phyloP scores from a whole-genome alignment of 2,329 filamentous ascomycete genomes.

The Monosporascus sp. region DNA sequence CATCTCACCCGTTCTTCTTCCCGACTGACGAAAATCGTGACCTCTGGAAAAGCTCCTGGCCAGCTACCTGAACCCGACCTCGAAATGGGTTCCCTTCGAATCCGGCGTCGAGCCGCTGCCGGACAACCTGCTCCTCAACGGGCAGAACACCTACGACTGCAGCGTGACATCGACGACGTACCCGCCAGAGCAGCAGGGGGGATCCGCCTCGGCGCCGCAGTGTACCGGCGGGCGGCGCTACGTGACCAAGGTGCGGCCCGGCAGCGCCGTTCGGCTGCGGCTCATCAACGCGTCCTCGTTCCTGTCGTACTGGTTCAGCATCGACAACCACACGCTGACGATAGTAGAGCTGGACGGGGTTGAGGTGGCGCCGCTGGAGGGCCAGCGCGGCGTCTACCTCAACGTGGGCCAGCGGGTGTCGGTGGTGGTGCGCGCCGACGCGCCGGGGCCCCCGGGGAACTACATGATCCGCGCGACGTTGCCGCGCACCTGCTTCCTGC shows the following conservation, averaged over 20 bases:
- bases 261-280: conserved; percentile 26
- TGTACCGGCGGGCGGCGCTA: conserved; percentile 28
- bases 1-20: not conserved
- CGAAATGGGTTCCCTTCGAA: conserved; percentile 27
- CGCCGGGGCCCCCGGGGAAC: conserved; percentile 17
- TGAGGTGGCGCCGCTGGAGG: conserved; percentile 28
- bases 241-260: conserved; percentile 23
- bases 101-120: conserved; percentile 35
- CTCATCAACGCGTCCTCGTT: conserved; percentile 36
- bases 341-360: conserved; percentile 36
- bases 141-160: conserved; percentile 31
- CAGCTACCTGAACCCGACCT: conserved; percentile 28
- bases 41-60: conserved; percentile 13
- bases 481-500: conserved; percentile 28
- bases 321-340: conserved; percentile 32
- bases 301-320: conserved; percentile 32
- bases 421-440: conserved; percentile 29
- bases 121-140: conserved; percentile 36
- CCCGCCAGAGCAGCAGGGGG: conserved; percentile 6
- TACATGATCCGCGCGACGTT: conserved; percentile 32
- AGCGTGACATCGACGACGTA: conserved; percentile 22
- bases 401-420: conserved; percentile 34
- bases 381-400: conserved; percentile 29
- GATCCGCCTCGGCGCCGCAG: not conserved
- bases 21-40: no score